Base-by-base conservation (phyloP, 208 protist genomes). In the Trypanosoma congolense region DNA sequence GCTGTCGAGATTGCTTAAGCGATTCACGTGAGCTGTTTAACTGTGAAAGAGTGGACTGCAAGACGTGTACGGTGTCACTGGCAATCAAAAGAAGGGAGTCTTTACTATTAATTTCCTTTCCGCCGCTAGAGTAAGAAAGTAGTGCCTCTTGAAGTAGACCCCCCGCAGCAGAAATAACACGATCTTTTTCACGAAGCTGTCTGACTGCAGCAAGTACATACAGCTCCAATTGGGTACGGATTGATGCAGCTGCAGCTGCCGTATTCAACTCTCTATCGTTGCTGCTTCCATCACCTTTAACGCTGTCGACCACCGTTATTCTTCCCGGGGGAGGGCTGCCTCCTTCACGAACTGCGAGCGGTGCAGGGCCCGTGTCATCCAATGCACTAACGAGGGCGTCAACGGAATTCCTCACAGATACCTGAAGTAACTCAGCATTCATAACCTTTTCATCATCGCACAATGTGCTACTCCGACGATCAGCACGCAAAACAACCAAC, bases 181-280 rank as follows among this genome's bases (percentile, higher is more conserved):
- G 60, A 46, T 66, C 51, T 42, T 33, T 51, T 40, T 66, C 60
- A 25, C 60, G 60, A n/a, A 66, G 18, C 24, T 12, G 33, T 19
- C 30, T 44, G 4, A 31, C 30, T 2, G 25, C 60, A 42, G 12
- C 25, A 33, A 43, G 51, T 8, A 30, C 33, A 9, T 35, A 53
- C 0, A 25, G 44, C 12, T 57, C 43, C 31, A 66, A 45, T 24
- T 48, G 24, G 4, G 16, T 36, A 31, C 49, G 47, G 22, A 64
- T 21, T 5, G 30, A 36, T 0, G 10, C 16, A 0, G 33, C 60
- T 19, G 22, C 9, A 16, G 6, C 33, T 12, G 33, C 33, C 12
- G 12, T 16, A 38, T 12, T 38, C 33, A 12, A 12, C 12, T 12
- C 33, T 6, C 9, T 38, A 12, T 6, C 33, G 33, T n/a, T n/a